Percentiles rank a stretch among this genome's conserved stretches.
phyloP scores from a whole-genome alignment of 2,329 filamentous ascomycete species.

The Ilyonectria destructans region DNA sequence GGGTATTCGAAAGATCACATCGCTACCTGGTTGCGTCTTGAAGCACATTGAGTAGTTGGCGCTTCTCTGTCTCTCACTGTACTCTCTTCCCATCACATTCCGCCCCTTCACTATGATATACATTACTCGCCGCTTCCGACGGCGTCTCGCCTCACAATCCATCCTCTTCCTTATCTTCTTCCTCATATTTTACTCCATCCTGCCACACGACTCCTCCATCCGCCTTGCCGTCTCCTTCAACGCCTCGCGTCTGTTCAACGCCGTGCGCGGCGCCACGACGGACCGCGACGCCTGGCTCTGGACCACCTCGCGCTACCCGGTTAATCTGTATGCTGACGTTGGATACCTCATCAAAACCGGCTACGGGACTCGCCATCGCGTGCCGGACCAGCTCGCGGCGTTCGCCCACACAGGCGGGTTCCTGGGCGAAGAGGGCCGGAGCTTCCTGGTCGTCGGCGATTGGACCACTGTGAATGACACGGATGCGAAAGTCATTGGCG shows the following conservation, averaged over 20 bases:
- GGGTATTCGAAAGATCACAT: not conserved
- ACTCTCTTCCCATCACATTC: slow-evolving; percentile 10
- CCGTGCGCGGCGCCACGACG: slow-evolving; percentile 48
- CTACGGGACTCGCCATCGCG: slow-evolving; percentile 67
- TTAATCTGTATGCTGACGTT: slow-evolving; percentile 64
- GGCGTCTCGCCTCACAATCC: slow-evolving; percentile 47
- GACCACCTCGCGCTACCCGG: slow-evolving; percentile 56
- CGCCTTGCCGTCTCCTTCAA: slow-evolving; percentile 57
- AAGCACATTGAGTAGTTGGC: slow-evolving; percentile 7
- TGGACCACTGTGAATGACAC: slow-evolving; percentile 59
- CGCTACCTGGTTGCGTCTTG: slow-evolving; percentile 1
- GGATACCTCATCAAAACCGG: slow-evolving; percentile 71
- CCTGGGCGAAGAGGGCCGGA: slow-evolving; percentile 56
- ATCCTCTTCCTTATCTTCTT: slow-evolving; percentile 47
- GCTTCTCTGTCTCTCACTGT: slow-evolving; percentile 9
- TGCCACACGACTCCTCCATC: slow-evolving; percentile 54
- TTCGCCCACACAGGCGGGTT: slow-evolving; percentile 54
- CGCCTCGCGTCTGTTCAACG: slow-evolving; percentile 50
- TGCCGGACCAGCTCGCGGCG: slow-evolving; percentile 64
- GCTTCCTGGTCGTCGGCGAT: slow-evolving; percentile 67
- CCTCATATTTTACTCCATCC: slow-evolving; percentile 48
- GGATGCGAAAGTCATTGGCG: slow-evolving; percentile 52
- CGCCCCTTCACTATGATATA: slow-evolving; percentile 37
- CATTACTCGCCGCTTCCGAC: slow-evolving; percentile 49
- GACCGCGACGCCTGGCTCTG: slow-evolving; percentile 61